These are phyloP conservation scores for Cornus kousa DNA, from an alignment of 148 eudicot genomes.

Conservation along the genomic window DNA sequence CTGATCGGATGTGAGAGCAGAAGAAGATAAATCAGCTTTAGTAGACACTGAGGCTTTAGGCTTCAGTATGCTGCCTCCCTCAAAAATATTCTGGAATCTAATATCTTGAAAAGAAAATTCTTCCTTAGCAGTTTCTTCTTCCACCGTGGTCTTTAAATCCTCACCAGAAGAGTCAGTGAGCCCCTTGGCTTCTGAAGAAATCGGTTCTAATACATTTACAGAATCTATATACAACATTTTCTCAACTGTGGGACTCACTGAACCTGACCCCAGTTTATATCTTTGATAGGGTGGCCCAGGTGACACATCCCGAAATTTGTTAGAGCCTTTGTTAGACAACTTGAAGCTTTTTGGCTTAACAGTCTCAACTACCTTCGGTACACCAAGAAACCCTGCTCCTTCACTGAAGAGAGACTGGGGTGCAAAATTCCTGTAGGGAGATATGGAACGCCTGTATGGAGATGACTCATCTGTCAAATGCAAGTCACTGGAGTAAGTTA, in stretches of 20 bases:
- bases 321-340: constrained; percentile 19
- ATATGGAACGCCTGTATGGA: constrained; percentile 52
- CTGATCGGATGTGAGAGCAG: background rate
- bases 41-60: background rate
- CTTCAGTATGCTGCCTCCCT: constrained; percentile 10
- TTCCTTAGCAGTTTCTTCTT: constrained; percentile 1
- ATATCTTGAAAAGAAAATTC: constrained; percentile 18
- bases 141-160: background rate
- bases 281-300: constrained; percentile 20
- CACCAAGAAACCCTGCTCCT: constrained; percentile 54
- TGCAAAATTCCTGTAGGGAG: constrained; percentile 58
- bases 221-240: constrained; percentile 63
- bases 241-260: constrained; percentile 45
- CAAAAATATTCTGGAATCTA: constrained; percentile 23
- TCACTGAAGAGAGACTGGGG: constrained; percentile 58
- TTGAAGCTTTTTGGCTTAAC: constrained; percentile 27
- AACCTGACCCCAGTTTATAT: constrained; percentile 27
- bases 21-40: constrained; percentile 6
- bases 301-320: constrained; percentile 23
- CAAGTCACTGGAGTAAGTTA: constrained; percentile 58
- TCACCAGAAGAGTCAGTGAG: background rate
- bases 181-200: constrained; percentile 31
- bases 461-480: constrained; percentile 43
- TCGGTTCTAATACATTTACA: constrained; percentile 32
- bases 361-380: constrained; percentile 44